phyloP scores from a whole-genome alignment of 768 basidiomycete genomes.

The Suillus subluteus region DNA sequence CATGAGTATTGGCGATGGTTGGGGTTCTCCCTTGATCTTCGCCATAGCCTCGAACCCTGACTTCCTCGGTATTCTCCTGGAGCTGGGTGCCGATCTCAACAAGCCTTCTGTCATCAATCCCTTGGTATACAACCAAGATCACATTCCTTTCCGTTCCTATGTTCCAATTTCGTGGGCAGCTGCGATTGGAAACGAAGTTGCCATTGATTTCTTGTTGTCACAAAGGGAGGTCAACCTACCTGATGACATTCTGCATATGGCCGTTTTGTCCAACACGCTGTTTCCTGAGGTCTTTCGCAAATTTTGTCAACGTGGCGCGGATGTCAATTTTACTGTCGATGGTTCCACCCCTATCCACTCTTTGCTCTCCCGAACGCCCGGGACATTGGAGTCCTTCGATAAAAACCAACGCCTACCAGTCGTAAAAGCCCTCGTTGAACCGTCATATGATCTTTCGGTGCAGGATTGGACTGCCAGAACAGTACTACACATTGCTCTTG shows the following conservation, averaged over 20 bases:
- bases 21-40: neutral
- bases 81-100: neutral
- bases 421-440: neutral
- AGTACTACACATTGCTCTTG: neutral
- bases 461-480: neutral
- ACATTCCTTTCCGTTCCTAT: neutral
- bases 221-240: neutral
- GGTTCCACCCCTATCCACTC: neutral
- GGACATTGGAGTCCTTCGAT: too few relatives aligned
- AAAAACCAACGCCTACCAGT: too few relatives aligned
- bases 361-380: too few relatives aligned
- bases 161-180: slow-evolving; percentile 1
- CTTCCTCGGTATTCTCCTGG: neutral
- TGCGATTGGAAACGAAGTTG: neutral
- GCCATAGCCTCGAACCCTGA: neutral
- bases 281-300: too few relatives aligned
- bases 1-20: neutral
- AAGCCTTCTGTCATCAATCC: neutral
- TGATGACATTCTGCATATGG: neutral
- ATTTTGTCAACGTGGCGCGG: neutral
- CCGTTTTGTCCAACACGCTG: too few relatives aligned
- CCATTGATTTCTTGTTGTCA: neutral
- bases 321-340: neutral
- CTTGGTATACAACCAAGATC: fast-evolving
- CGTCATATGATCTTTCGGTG: neutral